phyloP scores from a whole-genome alignment of 2,329 filamentous ascomycete species.

The Epichloe coenophiala region DNA sequence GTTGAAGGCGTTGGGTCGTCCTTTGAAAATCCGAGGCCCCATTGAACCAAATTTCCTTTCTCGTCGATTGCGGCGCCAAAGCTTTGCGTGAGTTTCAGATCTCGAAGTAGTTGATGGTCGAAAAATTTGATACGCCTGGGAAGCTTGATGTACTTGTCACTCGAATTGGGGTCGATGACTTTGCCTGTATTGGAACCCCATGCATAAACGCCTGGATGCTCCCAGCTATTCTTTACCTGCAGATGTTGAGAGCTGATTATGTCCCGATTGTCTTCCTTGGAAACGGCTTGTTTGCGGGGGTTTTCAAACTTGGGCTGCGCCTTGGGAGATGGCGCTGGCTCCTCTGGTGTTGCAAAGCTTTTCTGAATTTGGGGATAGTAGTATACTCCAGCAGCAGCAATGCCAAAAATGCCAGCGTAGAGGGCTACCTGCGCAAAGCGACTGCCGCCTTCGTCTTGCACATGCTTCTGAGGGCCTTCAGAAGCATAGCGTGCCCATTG shows the following conservation, averaged over 20 bases:
- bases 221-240: slow-evolving; percentile 72
- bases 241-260: slow-evolving; percentile 73
- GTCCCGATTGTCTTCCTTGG: slow-evolving; percentile 61
- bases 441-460: slow-evolving; percentile 14
- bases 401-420: slow-evolving; percentile 23
- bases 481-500: slow-evolving; percentile 20
- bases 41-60: slow-evolving; percentile 79
- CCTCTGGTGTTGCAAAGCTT: slow-evolving; percentile 8
- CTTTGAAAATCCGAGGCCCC: slow-evolving; percentile 67
- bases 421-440: slow-evolving; percentile 4
- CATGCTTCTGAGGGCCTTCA: slow-evolving; percentile 8
- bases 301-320: slow-evolving; percentile 57
- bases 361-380: slow-evolving; percentile 23
- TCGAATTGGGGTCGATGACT: slow-evolving; percentile 74
- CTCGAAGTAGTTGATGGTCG: slow-evolving; percentile 68
- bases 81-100: slow-evolving; percentile 69
- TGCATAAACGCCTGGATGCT: slow-evolving; percentile 76
- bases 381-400: slow-evolving; percentile 24
- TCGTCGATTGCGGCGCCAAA: slow-evolving; percentile 83
- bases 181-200: slow-evolving; percentile 83
- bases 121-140: slow-evolving; percentile 72
- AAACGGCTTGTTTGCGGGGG: slow-evolving; percentile 39
- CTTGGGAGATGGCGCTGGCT: slow-evolving; percentile 14
- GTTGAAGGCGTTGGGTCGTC: slow-evolving; percentile 47
- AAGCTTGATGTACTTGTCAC: slow-evolving; percentile 64